A percentile compares a stretch with the other conserved stretches of the same genome.
Evolutionary conservation across 2,329 filamentous ascomycete genomes (phyloP).

Genomic region (Aspergillus fumigatiaffinis): DNA sequence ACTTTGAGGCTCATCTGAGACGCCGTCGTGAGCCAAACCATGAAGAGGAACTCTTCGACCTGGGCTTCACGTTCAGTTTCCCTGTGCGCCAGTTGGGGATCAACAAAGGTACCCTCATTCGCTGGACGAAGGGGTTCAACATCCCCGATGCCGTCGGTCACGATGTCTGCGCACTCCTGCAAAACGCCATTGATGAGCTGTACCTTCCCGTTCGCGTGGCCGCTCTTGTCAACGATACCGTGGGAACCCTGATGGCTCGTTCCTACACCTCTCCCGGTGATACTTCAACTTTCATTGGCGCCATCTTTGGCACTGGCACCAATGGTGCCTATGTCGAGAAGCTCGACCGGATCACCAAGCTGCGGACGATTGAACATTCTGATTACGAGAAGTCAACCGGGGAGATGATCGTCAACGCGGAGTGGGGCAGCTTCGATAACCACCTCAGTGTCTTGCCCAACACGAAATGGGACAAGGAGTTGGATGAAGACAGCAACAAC

Average conservation of each 20-base stretch:
- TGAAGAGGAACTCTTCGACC: constrained; percentile 77
- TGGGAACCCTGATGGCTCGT: constrained; percentile 94
- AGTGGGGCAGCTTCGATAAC: constrained; percentile 99
- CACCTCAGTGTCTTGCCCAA: constrained; percentile 80
- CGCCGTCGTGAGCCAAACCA: constrained; percentile 60
- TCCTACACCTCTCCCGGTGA: constrained; percentile 91
- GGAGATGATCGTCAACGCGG: constrained; percentile 96
- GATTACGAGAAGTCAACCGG: constrained; percentile 74
- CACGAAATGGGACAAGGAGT: constrained; percentile 73
- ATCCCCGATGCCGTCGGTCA: constrained; percentile 92
- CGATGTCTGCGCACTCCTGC: constrained; percentile 87
- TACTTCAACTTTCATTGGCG: constrained; percentile 81
- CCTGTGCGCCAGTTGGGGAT: constrained; percentile 91
- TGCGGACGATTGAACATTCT: constrained; percentile 50
- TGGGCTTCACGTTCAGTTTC: constrained; percentile 99
- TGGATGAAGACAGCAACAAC: constrained; percentile 80
- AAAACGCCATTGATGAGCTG: constrained; percentile 82
- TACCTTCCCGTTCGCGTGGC: constrained; percentile 89
- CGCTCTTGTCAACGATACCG: constrained; percentile 94
- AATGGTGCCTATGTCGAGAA: constrained; percentile 98
- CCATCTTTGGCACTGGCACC: constrained; percentile 95
- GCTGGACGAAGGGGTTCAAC: constrained; percentile 98
- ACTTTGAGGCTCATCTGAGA: constrained; percentile 68
- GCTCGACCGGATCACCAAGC: constrained; percentile 77
- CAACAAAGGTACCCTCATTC: constrained; percentile 88